Conservation (phyloP, 371 early-diverging fungal species). For the Haplosporangium sp. region DNA sequence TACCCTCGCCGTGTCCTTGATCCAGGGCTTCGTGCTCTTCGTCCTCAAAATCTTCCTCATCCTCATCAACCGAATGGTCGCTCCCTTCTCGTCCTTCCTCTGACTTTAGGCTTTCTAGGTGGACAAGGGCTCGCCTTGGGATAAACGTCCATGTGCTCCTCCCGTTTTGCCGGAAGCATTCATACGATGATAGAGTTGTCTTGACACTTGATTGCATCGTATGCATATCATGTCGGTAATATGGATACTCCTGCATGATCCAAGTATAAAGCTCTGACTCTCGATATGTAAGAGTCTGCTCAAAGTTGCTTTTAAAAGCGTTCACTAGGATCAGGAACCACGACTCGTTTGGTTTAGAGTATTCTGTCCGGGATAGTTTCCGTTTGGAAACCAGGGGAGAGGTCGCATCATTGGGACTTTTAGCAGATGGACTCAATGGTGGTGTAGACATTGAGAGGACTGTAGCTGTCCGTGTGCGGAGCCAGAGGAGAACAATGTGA, state of each 20-base stretch:
- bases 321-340: conserved; percentile 59
- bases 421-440: conserved; percentile 42
- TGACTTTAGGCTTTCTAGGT: conserved; percentile 51
- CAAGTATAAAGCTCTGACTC: conserved; percentile 55
- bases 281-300: conserved; percentile 54
- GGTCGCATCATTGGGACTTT: conserved; percentile 26
- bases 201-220: conserved; percentile 57
- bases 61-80: conserved; percentile 25
- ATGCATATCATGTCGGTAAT: conserved; percentile 54
- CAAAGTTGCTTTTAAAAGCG: conserved; percentile 58
- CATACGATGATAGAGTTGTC: conserved; percentile 50
- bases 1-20: conserved; percentile 13
- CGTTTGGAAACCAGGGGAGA: conserved; percentile 30
- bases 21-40: conserved; percentile 25
- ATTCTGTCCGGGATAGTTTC: conserved; percentile 33
- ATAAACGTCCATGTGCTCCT: conserved; percentile 57
- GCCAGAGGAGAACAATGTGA: background rate
- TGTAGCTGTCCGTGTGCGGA: background rate
- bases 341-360: conserved; percentile 54
- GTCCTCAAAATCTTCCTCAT: conserved; percentile 28
- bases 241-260: conserved; percentile 57
- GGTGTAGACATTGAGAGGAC: conserved; percentile 39
- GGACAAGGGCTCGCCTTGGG: conserved; percentile 49
- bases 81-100: conserved; percentile 31
- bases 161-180: conserved; percentile 56